A percentile compares a stretch with the other conserved stretches of the same genome.
Evolutionary conservation across 1,139 yeast genomes (phyloP).

Genomic region (Yamadazyma buinensis): DNA sequence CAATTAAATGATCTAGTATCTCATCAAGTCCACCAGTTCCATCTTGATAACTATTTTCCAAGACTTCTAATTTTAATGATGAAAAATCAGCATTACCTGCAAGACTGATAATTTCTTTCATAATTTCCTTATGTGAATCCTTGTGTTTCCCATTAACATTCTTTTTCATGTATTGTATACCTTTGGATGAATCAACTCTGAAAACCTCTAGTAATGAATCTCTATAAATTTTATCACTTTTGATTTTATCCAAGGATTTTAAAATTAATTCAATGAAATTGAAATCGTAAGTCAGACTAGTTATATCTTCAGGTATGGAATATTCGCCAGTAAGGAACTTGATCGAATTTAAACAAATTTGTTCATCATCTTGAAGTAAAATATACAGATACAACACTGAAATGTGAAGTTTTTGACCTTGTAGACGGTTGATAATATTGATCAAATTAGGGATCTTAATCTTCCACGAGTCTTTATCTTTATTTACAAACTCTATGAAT

Average conservation of each 20-base stretch:
- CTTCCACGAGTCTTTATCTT: conserved; percentile 14
- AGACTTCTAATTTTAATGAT: conserved; percentile 31
- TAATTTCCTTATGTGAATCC: conserved; percentile 27
- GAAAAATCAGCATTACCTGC: conserved; percentile 23
- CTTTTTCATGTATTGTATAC: conserved; percentile 29
- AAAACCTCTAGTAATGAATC: conserved; percentile 27
- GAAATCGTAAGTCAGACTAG: background rate
- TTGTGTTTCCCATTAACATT: conserved; percentile 24
- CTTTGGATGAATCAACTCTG: conserved; percentile 24
- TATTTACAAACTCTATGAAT: conserved; percentile 10
- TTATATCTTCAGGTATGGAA: background rate
- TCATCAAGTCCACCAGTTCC: conserved; percentile 11
- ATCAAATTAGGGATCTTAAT: conserved; percentile 4
- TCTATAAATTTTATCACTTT: conserved; percentile 21
- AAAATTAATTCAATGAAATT: conserved; percentile 14
- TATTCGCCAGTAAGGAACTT: conserved; percentile 8
- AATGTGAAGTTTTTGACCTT: conserved; percentile 5
- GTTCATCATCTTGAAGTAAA: conserved; percentile 10
- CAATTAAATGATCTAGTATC: conserved; percentile 17
- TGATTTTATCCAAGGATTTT: conserved; percentile 14
- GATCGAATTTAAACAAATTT: conserved; percentile 13
- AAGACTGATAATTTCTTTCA: conserved; percentile 23
- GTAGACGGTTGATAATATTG: conserved; percentile 6
- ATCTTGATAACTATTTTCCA: conserved; percentile 29
- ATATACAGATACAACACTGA: conserved; percentile 13